These are phyloP conservation scores for Mycena floridula DNA, from an alignment of 768 basidiomycete species.

Conservation along the genomic window DNA sequence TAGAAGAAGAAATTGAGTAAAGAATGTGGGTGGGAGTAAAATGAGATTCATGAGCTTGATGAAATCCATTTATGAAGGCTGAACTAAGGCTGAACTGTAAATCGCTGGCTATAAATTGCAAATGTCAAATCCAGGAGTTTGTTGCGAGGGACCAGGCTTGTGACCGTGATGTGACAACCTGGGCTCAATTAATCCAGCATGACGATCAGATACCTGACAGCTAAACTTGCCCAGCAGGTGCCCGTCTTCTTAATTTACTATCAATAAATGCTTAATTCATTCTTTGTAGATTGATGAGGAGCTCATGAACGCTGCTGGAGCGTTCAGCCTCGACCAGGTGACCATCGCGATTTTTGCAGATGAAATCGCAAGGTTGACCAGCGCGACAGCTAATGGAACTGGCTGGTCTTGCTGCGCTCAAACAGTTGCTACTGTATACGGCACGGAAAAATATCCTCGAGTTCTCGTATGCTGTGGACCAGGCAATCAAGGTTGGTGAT, in stretches of 20 bases:
- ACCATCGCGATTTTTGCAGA: conserved; percentile 1
- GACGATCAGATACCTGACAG: conserved; percentile 61
- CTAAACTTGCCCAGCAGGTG: conserved; percentile 74
- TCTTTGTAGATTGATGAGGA: conserved; percentile 79
- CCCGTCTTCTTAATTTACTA: conserved; percentile 4
- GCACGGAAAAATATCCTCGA: conserved; percentile 55
- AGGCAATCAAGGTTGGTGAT: conserved; percentile 76
- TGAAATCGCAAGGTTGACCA: neutral
- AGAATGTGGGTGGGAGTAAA: neutral
- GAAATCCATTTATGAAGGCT: neutral
- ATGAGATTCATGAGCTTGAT: neutral
- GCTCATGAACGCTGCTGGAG: conserved; percentile 82
- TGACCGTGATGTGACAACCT: neutral
- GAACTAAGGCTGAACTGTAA: neutral
- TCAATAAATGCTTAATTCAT: neutral
- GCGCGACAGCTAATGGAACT: conserved; percentile 85
- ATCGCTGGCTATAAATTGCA: neutral
- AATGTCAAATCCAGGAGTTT: neutral
- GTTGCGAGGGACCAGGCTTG: conserved; percentile 1
- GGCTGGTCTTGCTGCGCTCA: conserved; percentile 94
- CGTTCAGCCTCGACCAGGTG: conserved; percentile 91
- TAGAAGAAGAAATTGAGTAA: neutral
- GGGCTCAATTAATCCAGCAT: conserved; percentile 21
- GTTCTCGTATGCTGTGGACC: conserved; percentile 97
- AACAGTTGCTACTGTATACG: conserved; percentile 73